These are phyloP conservation scores for Aspergillus jensenii DNA, from an alignment of 2,329 filamentous ascomycete species.

Conservation along the genomic window DNA sequence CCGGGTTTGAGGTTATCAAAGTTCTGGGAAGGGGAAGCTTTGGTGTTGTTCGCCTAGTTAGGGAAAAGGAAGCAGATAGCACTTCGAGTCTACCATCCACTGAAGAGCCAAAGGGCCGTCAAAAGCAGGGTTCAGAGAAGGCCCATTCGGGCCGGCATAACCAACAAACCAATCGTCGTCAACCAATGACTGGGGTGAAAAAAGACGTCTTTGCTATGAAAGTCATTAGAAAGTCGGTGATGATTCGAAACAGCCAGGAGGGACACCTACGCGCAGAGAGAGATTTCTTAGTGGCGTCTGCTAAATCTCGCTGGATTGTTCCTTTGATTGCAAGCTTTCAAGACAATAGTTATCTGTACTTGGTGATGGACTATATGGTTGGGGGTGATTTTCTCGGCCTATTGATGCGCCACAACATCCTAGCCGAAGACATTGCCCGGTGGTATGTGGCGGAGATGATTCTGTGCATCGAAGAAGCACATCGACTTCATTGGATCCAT, in stretches of 20 bases:
- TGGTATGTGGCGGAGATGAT: slow-evolving; percentile 98
- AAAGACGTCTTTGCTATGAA: slow-evolving; percentile 90
- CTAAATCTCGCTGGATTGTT: slow-evolving; percentile 87
- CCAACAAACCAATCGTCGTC: slow-evolving; percentile 27
- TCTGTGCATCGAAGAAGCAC: slow-evolving; percentile 87
- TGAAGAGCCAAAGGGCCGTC: slow-evolving; percentile 5
- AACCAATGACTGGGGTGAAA: slow-evolving; percentile 30
- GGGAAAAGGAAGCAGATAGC: slow-evolving; percentile 53
- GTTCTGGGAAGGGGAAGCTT: slow-evolving; percentile 92
- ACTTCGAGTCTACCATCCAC: slow-evolving; percentile 4
- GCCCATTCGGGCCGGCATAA: slow-evolving; percentile 24
- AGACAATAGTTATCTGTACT: slow-evolving; percentile 77
- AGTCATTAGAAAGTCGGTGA: slow-evolving; percentile 89
- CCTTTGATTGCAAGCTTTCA: slow-evolving; percentile 87
- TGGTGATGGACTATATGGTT: slow-evolving; percentile 98
- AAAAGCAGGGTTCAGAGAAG: slow-evolving; percentile 14
- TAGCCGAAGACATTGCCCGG: slow-evolving; percentile 74
- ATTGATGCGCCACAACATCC: slow-evolving; percentile 77
- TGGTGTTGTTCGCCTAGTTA: slow-evolving; percentile 83
- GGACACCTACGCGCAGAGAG: slow-evolving; percentile 87
- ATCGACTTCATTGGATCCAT: slow-evolving; percentile 86
- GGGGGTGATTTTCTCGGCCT: slow-evolving; percentile 91
- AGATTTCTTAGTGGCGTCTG: slow-evolving; percentile 85
- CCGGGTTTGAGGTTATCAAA: slow-evolving; percentile 77
- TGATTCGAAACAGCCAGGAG: slow-evolving; percentile 88